Base-by-base conservation (phyloP, 805 yeast species). In the Martiniozyma abietophila region DNA sequence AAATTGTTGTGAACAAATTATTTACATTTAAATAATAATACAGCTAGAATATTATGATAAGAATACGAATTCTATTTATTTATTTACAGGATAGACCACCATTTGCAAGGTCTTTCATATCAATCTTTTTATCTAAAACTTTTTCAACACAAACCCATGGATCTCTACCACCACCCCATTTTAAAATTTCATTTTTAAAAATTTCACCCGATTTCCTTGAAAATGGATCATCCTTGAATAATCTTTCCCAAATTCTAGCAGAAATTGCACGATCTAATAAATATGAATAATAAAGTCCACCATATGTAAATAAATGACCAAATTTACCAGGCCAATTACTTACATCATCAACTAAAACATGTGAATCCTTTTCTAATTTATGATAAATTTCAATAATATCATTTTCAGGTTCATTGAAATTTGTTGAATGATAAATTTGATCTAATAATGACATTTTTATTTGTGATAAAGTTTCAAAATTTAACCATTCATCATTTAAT, bases 291-390 rank as follows among this genome's bases (percentile, higher is more conserved):
- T 92, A 92, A 1, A 88, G 82, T 0, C 96, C 83, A 1, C 97
- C 97, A 51, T 92, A 92, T 0, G 95, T 85, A 46, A 80, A 82
- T 26, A 92, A 60, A 51, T 92, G 98, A 2, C 96, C 94, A 58
- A 92, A 88, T 51, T 79, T 84, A 1, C 94, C 96, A 38, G 84
- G 94, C 95, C 96, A 88, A 18, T 77, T 78, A 2, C 94, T 77
- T 43, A 70, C 62, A 14, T 65, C 58, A 45, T 83, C 89, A 3
- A 80, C 73, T 48, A 82, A 76, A 2, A 85, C 72, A 26, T 70
- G 61, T 35, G 78, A 51, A 18, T 70, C 56, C 4, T 55, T 47
- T 51, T 84, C 95, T 18, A 84, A 51, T 7, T 66, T 58, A 47
- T 83, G 88, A 49, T 83, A 86, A 5, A 78, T 59, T 3, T 61